A percentile compares a stretch with the other conserved stretches of the same genome.
phyloP scores from a whole-genome alignment of 768 basidiomycete genomes.

The Lentinula aciculospora region DNA sequence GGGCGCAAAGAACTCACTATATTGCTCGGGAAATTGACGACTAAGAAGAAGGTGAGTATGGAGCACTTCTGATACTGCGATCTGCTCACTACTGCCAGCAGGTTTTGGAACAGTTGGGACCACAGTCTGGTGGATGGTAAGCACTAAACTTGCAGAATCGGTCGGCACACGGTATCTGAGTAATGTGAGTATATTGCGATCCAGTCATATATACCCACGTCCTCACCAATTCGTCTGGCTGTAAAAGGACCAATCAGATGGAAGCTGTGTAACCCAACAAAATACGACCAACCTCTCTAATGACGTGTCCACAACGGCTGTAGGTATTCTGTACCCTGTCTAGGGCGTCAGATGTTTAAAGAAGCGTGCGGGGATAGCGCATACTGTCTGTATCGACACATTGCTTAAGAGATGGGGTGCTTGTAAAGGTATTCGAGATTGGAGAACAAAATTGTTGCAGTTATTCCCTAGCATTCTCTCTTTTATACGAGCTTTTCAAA shows the following conservation, averaged over 20 bases:
- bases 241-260: conserved; percentile 10
- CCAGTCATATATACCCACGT: conserved; percentile 9
- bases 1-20: conserved; percentile 39
- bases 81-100: conserved; percentile 76
- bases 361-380: conserved; percentile 13
- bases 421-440: neutral
- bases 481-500: conserved; percentile 10
- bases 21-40: conserved; percentile 66
- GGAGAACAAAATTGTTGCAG: neutral
- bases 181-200: conserved; percentile 10
- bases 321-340: conserved; percentile 62
- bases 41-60: conserved; percentile 25
- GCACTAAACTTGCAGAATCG: conserved; percentile 68
- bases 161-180: conserved; percentile 61
- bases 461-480: neutral
- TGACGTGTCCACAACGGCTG: conserved; percentile 49
- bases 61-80: neutral
- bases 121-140: conserved; percentile 54
- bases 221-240: conserved; percentile 61
- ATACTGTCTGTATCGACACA: conserved; percentile 76
- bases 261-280: conserved; percentile 7
- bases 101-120: conserved; percentile 49
- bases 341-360: conserved; percentile 6
- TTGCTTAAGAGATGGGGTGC: conserved; percentile 18
- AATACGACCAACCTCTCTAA: conserved; percentile 38